phyloP scores from a whole-genome alignment of 2,329 filamentous ascomycete species.

The Samsoniella hepiali region DNA sequence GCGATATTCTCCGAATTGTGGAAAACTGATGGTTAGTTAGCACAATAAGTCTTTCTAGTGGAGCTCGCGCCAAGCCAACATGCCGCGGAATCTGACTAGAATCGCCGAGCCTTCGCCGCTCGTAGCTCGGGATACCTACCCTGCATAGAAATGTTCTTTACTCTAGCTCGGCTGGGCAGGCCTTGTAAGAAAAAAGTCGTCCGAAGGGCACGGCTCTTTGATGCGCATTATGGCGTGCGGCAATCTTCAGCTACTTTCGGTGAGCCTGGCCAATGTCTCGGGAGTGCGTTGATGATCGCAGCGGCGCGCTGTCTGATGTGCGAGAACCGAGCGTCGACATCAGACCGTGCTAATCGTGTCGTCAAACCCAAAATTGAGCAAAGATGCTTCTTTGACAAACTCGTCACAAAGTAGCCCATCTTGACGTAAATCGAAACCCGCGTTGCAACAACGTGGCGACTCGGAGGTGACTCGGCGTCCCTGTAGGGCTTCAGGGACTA shows the following conservation, averaged over 20 bases:
- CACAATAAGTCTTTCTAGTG: conserved; percentile 4
- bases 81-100: conserved; percentile 3
- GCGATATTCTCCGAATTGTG: conserved; percentile 12
- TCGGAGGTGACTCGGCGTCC: conserved; percentile 8
- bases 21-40: not conserved
- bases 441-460: not conserved
- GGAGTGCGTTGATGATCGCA: too few relatives aligned
- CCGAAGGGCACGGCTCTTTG: too few relatives aligned
- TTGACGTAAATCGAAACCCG: not conserved
- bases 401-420: not conserved
- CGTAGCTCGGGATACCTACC: not conserved
- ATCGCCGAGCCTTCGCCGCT: conserved; percentile 15
- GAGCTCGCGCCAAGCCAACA: not conserved
- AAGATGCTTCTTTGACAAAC: not conserved
- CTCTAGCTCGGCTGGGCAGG: not conserved
- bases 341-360: not conserved
- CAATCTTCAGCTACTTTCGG: too few relatives aligned
- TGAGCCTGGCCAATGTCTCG: too few relatives aligned
- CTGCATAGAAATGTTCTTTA: not conserved
- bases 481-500: not conserved
- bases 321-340: not conserved
- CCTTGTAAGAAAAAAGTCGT: too few relatives aligned
- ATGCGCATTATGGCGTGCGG: too few relatives aligned
- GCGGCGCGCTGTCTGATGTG: too few relatives aligned
- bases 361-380: not conserved